Evolutionary conservation across 2,329 filamentous ascomycete genomes (phyloP).

Genomic region (Fusarium incarnatum): DNA sequence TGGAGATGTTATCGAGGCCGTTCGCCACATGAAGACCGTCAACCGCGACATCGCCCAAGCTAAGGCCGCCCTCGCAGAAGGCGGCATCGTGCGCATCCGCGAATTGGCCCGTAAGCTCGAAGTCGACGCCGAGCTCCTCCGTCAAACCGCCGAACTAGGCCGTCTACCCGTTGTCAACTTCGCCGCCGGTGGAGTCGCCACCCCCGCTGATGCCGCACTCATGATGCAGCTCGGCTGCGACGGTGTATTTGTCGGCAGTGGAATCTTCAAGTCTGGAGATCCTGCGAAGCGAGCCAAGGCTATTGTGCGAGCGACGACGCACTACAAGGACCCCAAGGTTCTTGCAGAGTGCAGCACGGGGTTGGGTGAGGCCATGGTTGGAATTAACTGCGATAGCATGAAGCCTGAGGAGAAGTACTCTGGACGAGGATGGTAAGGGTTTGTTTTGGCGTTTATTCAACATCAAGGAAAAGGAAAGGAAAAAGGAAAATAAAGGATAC

Average conservation of each 20-base stretch:
- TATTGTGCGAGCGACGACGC: conserved; percentile 93
- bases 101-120: conserved; percentile 85
- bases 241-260: conserved; percentile 95
- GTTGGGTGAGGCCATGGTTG: conserved; percentile 97
- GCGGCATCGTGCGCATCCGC: conserved; percentile 67
- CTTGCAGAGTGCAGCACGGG: conserved; percentile 89
- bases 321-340: conserved; percentile 86
- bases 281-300: conserved; percentile 90
- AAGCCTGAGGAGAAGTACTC: conserved; percentile 84
- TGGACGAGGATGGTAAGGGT: conserved; percentile 80
- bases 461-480: conserved; percentile 11
- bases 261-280: conserved; percentile 97
- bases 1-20: conserved; percentile 95
- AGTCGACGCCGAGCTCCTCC: conserved; percentile 81
- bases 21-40: conserved; percentile 94
- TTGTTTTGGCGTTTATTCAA: conserved; percentile 30
- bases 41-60: conserved; percentile 84
- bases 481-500: conserved; percentile 1
- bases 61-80: conserved; percentile 74
- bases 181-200: conserved; percentile 98
- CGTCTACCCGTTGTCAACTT: conserved; percentile 97
- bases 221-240: conserved; percentile 99
- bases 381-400: conserved; percentile 87
- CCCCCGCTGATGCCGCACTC: conserved; percentile 92
- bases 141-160: conserved; percentile 87